phyloP scores from a whole-genome alignment of 176 grass and related monocot species.

The Raddia guianensis region DNA sequence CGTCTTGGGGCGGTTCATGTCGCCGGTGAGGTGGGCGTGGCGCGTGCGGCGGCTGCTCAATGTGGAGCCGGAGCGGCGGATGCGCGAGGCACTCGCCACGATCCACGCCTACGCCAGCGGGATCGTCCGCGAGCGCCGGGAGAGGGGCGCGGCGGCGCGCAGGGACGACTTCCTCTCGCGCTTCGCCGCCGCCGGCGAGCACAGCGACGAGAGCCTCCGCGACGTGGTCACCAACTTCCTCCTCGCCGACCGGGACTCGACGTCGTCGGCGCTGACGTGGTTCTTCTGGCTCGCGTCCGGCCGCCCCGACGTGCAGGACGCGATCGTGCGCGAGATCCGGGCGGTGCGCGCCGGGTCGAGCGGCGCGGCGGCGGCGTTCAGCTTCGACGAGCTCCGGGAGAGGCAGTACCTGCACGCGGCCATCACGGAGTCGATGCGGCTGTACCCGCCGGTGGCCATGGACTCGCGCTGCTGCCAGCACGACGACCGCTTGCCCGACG shows the following conservation, averaged over 20 bases:
- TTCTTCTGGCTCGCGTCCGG: slow-evolving; percentile 77
- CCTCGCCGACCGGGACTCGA: slow-evolving; percentile 68
- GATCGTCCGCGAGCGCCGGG: slow-evolving; percentile 42
- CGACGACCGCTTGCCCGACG: slow-evolving; percentile 57
- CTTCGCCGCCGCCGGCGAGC: slow-evolving; percentile 43
- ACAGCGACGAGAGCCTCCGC: slow-evolving; percentile 54
- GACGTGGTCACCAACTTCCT: slow-evolving; percentile 73
- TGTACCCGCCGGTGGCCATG: slow-evolving; percentile 66
- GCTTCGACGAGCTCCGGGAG: slow-evolving; percentile 54
- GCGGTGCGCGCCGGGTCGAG: slow-evolving; percentile 6
- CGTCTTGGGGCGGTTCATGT: slow-evolving; percentile 54
- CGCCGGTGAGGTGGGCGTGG: slow-evolving; percentile 50
- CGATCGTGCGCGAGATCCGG: slow-evolving; percentile 53
- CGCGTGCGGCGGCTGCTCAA: slow-evolving; percentile 61
- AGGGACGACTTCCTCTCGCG: slow-evolving; percentile 61
- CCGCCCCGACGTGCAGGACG: slow-evolving; percentile 47
- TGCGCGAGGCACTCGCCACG: slow-evolving; percentile 39
- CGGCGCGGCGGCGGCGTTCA: slow-evolving; percentile 27
- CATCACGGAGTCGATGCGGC: slow-evolving; percentile 64
- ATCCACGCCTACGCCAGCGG: slow-evolving; percentile 51
- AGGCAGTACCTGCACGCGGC: slow-evolving; percentile 72
- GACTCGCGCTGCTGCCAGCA: slow-evolving; percentile 52
- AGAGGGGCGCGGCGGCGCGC: background rate
- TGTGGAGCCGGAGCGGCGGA: slow-evolving; percentile 46
- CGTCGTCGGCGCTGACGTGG: slow-evolving; percentile 72